Evolutionary conservation across 2,329 filamentous ascomycete genomes (phyloP).

Genomic region (Aspergillus luchuensis): DNA sequence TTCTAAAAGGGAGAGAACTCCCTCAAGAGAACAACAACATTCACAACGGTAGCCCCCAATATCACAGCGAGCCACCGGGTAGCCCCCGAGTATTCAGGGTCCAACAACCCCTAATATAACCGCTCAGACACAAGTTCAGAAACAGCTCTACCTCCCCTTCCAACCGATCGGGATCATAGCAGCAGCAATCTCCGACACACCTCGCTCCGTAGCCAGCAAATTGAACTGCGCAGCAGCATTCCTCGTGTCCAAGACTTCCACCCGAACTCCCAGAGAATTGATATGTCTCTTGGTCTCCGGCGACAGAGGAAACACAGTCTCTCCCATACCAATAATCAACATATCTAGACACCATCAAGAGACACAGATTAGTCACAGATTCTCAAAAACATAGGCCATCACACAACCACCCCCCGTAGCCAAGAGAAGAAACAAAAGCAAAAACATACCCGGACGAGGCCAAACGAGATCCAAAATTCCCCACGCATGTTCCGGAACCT

Average conservation of each 20-base stretch:
- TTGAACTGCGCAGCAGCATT: conserved; percentile 97
- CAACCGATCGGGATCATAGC: conserved; percentile 85
- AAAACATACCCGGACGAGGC: conserved; percentile 78
- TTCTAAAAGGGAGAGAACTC: not conserved
- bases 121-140: not conserved
- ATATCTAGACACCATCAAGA: conserved; percentile 18
- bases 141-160: conserved; percentile 50
- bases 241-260: conserved; percentile 88
- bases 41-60: not conserved
- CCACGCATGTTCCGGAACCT: conserved; percentile 70
- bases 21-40: not conserved
- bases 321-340: conserved; percentile 83
- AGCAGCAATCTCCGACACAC: conserved; percentile 80
- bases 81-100: not conserved
- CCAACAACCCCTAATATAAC: not conserved
- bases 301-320: conserved; percentile 72
- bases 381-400: not conserved
- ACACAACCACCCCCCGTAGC: not conserved
- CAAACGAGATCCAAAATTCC: conserved; percentile 75
- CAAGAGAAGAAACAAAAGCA: conserved; percentile 8
- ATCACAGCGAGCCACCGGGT: not conserved
- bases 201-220: conserved; percentile 88
- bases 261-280: conserved; percentile 74
- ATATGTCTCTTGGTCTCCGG: conserved; percentile 72
- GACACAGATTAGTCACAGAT: not conserved